phyloP scores from a whole-genome alignment of 768 basidiomycete species.

The Mycena epipterygia region DNA sequence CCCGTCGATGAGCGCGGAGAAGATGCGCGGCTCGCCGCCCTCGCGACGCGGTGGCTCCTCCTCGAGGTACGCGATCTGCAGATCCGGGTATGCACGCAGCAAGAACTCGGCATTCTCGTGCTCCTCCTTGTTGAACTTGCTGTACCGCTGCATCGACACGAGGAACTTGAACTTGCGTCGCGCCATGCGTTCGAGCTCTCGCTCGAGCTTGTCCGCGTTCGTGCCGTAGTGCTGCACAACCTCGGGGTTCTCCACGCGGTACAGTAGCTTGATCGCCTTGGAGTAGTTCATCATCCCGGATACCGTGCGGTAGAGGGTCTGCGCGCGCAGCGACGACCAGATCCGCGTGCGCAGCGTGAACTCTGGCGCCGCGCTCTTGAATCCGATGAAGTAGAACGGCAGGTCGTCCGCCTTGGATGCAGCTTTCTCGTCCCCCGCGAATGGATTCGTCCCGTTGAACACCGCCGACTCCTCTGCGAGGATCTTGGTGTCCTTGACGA shows the following conservation, averaged over 20 bases:
- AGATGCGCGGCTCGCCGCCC: conserved; percentile 94
- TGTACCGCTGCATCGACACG: conserved; percentile 99
- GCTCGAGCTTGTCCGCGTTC: conserved; percentile 96
- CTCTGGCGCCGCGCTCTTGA: conserved; percentile 98
- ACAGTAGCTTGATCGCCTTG: conserved; percentile 98
- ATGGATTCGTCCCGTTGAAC: conserved; percentile 82
- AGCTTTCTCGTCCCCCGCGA: conserved; percentile 80
- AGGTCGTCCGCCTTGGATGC: conserved; percentile 88
- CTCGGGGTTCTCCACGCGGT: conserved; percentile 99
- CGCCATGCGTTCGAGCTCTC: conserved; percentile 97
- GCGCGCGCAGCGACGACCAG: conserved; percentile 98
- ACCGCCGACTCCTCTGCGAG: conserved; percentile 94
- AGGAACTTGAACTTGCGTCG: conserved; percentile 99
- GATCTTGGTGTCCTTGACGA: conserved; percentile 99
- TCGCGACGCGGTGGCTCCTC: conserved; percentile 96
- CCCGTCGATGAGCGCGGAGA: conserved; percentile 97
- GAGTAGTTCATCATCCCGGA: conserved; percentile 99
- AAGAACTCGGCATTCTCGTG: conserved; percentile 99
- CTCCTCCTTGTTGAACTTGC: conserved; percentile 99
- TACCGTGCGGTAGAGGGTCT: conserved; percentile 99
- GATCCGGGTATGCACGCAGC: conserved; percentile 96
- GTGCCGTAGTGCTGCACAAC: conserved; percentile 98
- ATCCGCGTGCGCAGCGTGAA: conserved; percentile 98
- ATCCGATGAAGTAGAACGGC: conserved; percentile 98
- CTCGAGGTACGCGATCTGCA: conserved; percentile 98